phyloP scores from a whole-genome alignment of 352 stramenopile genomes.

The Globisporangium spiculum region DNA sequence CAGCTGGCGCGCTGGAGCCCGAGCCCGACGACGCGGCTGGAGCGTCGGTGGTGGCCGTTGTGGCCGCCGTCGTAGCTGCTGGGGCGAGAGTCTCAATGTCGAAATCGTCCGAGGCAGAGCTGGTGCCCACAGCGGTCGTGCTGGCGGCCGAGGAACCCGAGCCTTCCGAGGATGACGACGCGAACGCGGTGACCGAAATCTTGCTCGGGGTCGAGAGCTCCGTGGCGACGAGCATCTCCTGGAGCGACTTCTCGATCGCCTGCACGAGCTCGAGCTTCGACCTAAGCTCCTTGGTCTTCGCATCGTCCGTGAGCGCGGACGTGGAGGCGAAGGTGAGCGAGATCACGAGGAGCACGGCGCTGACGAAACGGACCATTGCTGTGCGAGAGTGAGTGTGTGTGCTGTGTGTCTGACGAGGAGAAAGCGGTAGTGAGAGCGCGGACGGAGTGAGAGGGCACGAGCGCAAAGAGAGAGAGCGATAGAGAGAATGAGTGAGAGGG shows the following conservation, averaged over 20 bases:
- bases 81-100: neutral
- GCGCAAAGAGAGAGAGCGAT: neutral
- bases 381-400: neutral
- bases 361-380: conserved; percentile 12
- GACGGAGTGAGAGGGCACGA: too few species aligned
- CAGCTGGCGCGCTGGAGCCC: neutral
- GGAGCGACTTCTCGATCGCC: neutral
- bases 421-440: neutral
- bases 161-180: conserved; percentile 2
- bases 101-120: conserved; percentile 9
- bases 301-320: neutral
- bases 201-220: conserved; percentile 3
- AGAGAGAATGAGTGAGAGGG: neutral
- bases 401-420: neutral
- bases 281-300: conserved; percentile 7
- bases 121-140: neutral
- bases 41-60: neutral
- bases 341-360: conserved; percentile 1
- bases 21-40: conserved; percentile 1
- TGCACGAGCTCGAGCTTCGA: conserved; percentile 12
- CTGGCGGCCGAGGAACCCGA: conserved; percentile 4
- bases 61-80: neutral
- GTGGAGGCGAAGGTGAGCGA: conserved; percentile 12
- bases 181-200: conserved; percentile 14
- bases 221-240: neutral